These are phyloP conservation scores for Apiospora saccharicola DNA, from an alignment of 2,329 filamentous ascomycete species.

Conservation along the genomic window DNA sequence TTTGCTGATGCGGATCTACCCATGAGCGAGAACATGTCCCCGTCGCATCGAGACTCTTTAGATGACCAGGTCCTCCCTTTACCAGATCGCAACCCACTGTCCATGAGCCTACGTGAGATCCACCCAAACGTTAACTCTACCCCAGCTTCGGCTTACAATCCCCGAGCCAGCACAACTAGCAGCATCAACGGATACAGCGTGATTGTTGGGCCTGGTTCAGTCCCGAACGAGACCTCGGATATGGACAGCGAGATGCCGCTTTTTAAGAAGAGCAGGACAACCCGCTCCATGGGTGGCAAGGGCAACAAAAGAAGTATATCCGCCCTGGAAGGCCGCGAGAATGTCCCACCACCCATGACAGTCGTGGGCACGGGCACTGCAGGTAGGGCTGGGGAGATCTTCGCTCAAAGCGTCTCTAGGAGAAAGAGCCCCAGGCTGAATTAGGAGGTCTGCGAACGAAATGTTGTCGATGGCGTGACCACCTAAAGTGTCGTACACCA, in stretches of 20 bases:
- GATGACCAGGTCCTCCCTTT: conserved; percentile 31
- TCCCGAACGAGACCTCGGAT: conserved; percentile 30
- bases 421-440: conserved; percentile 63
- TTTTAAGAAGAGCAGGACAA: conserved; percentile 53
- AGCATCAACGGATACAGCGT: conserved; percentile 44
- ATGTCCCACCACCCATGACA: conserved; percentile 49
- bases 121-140: conserved; percentile 59
- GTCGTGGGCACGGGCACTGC: conserved; percentile 37
- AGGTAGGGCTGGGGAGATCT: conserved; percentile 44
- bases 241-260: conserved; percentile 53
- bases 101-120: conserved; percentile 62
- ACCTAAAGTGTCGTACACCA: neutral
- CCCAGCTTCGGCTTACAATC: conserved; percentile 51
- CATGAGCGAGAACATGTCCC: conserved; percentile 37
- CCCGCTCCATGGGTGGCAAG: conserved; percentile 42
- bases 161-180: conserved; percentile 46
- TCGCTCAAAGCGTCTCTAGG: conserved; percentile 54
- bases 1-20: conserved; percentile 49
- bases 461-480: neutral
- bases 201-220: conserved; percentile 30
- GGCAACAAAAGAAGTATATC: conserved; percentile 39
- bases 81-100: conserved; percentile 40
- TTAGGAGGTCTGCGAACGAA: conserved; percentile 26
- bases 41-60: conserved; percentile 34
- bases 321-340: conserved; percentile 56